phyloP scores from a whole-genome alignment of 768 basidiomycete genomes.

The Tephrocybe sp. region DNA sequence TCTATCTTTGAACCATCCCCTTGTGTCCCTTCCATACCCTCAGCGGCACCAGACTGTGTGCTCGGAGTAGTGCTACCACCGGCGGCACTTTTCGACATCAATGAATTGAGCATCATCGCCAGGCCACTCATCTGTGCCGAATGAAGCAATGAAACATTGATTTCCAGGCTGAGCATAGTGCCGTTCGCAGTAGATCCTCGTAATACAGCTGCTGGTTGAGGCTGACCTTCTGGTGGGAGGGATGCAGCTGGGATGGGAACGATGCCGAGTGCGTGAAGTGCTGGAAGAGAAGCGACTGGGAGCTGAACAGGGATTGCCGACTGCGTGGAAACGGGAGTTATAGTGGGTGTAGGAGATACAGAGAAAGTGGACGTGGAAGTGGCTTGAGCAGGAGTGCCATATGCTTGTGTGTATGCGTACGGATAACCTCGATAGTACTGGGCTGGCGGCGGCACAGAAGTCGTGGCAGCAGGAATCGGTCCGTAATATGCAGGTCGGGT shows the following conservation, averaged over 20 bases:
- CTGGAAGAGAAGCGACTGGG: conserved; percentile 62
- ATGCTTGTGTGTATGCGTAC: conserved; percentile 64
- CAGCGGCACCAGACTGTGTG: neutral
- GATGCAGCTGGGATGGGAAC: conserved; percentile 63
- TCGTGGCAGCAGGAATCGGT: conserved; percentile 26
- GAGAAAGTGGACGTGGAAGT: conserved; percentile 34
- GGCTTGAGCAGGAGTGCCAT: conserved; percentile 33
- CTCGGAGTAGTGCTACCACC: neutral
- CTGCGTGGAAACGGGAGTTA: conserved; percentile 23
- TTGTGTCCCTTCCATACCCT: neutral
- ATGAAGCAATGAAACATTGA: conserved; percentile 74
- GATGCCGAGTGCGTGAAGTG: conserved; percentile 73
- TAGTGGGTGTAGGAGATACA: conserved; percentile 25
- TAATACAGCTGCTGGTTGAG: conserved; percentile 75
- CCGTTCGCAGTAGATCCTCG: conserved; percentile 72
- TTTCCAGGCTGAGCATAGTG: conserved; percentile 71
- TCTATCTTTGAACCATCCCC: neutral
- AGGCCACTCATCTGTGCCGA: conserved; percentile 76
- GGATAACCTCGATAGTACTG: conserved; percentile 68
- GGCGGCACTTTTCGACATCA: conserved; percentile 50
- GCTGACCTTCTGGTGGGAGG: conserved; percentile 50
- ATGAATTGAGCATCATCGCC: conserved; percentile 67
- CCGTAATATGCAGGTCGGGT: conserved; percentile 43
- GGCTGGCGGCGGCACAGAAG: conserved; percentile 32
- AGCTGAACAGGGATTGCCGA: conserved; percentile 68